These are phyloP conservation scores for Metrosideros polymorpha DNA, from an alignment of 441 rosid species.

Conservation along the genomic window DNA sequence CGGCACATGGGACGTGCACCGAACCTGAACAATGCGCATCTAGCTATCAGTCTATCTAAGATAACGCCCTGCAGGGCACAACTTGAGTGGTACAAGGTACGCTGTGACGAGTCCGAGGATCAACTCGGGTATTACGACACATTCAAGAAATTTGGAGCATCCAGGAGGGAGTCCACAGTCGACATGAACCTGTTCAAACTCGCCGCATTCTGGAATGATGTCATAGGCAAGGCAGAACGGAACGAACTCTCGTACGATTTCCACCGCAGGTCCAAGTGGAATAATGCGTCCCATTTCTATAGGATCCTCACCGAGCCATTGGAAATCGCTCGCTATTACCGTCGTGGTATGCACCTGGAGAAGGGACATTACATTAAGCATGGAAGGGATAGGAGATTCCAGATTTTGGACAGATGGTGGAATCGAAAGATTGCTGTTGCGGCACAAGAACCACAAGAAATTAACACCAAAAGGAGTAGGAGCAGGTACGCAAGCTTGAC, in stretches of 20 bases:
- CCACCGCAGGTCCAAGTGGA: not conserved
- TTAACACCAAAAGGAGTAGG: not conserved
- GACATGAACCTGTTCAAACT: not conserved
- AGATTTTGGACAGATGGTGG: constrained; percentile 6
- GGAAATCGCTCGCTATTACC: not conserved
- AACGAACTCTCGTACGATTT: not conserved
- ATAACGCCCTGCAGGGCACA: not conserved
- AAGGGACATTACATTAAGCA: not conserved
- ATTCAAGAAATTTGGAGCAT: not conserved
- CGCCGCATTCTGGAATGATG: not conserved
- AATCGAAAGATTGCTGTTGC: not conserved
- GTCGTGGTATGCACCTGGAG: not conserved
- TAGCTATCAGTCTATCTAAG: not conserved
- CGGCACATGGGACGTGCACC: not conserved
- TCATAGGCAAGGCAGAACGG: not conserved
- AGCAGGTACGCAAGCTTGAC: constrained; percentile 24
- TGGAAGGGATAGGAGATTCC: not conserved
- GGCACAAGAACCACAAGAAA: not conserved
- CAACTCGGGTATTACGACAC: constrained; percentile 1
- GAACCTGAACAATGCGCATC: not conserved
- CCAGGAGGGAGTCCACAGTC: not conserved
- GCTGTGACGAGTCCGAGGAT: not conserved
- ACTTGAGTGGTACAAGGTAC: constrained; percentile 4
- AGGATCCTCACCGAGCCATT: not conserved
- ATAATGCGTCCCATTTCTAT: not conserved